A percentile compares a stretch with the other conserved stretches of the same genome.
Conservation (phyloP, 768 basidiomycete genomes). For the Austroboletus eburneus region DNA sequence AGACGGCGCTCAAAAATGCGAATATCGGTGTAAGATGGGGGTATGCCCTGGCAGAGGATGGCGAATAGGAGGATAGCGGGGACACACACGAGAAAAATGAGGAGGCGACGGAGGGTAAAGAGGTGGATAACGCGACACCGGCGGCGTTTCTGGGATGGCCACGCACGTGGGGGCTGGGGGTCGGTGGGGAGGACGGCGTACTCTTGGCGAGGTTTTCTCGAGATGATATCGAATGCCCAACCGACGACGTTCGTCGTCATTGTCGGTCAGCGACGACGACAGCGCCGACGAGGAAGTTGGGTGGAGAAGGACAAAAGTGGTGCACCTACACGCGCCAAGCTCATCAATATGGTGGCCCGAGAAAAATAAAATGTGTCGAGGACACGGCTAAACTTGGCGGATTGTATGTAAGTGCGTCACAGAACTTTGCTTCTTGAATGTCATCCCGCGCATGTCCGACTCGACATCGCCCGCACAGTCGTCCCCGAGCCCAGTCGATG, state of each 20-base stretch:
- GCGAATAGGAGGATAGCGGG: slow-evolving; percentile 27
- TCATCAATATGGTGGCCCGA: too few species aligned
- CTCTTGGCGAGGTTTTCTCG: background rate
- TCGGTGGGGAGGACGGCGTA: slow-evolving; percentile 13
- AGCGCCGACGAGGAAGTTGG: background rate
- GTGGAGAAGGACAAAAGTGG: background rate
- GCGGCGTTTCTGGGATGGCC: slow-evolving; percentile 7
- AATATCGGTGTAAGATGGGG: slow-evolving; percentile 37
- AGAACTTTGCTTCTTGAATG: too few species aligned
- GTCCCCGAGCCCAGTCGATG: too few species aligned
- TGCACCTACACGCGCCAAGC: too few species aligned
- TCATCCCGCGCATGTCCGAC: too few species aligned
- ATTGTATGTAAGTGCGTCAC: too few species aligned
- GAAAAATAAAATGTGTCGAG: too few species aligned
- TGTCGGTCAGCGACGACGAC: background rate
- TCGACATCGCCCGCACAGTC: too few species aligned
- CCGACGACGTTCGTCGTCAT: background rate
- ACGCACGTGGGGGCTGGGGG: background rate
- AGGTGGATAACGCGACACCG: slow-evolving; percentile 12
- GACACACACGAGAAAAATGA: slow-evolving; percentile 18
- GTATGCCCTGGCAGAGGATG: slow-evolving; percentile 35
- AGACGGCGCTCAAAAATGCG: slow-evolving; percentile 31
- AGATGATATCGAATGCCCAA: background rate
- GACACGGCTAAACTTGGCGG: too few species aligned
- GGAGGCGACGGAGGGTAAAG: slow-evolving; percentile 28